These are phyloP conservation scores for Barbarea vulgaris DNA, from an alignment of 345 rosid species.

Conservation along the genomic window DNA sequence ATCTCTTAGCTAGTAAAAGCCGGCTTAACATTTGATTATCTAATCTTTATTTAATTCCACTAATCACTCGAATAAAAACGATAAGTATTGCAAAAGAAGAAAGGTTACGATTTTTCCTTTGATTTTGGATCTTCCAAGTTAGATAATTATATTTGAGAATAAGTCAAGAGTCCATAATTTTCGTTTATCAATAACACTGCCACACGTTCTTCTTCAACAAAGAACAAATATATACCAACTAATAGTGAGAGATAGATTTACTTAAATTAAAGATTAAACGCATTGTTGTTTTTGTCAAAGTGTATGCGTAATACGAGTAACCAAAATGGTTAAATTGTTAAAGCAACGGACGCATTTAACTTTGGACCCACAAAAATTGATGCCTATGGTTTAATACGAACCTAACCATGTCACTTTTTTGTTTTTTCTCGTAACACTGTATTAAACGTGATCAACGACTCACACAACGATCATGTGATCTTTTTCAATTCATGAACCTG, in stretches of 20 bases:
- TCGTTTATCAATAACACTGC: slow-evolving; percentile 40
- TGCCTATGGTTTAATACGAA: slow-evolving; percentile 19
- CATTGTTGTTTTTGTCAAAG: background rate
- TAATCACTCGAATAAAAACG: slow-evolving; percentile 23
- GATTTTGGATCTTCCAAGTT: slow-evolving; percentile 34
- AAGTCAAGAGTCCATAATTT: slow-evolving; percentile 35
- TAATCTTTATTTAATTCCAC: slow-evolving; percentile 21
- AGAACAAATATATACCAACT: slow-evolving; percentile 6
- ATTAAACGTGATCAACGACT: slow-evolving; percentile 32
- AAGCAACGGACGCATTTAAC: slow-evolving; percentile 15
- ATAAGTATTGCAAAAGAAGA: background rate
- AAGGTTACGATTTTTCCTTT: slow-evolving; percentile 22
- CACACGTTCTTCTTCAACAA: slow-evolving; percentile 40
- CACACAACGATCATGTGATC: slow-evolving; percentile 39
- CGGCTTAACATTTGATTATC: background rate
- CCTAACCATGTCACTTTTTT: slow-evolving; percentile 34
- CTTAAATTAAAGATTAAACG: background rate
- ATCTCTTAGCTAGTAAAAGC: slow-evolving; percentile 26
- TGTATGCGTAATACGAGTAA: background rate
- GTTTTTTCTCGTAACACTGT: background rate
- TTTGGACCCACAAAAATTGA: slow-evolving; percentile 30
- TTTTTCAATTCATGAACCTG: slow-evolving; percentile 22
- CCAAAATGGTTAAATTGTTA: background rate
- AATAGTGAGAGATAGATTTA: slow-evolving; percentile 2
- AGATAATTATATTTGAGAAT: slow-evolving; percentile 5